Conservation (phyloP, 1,139 yeast species). For the Yarrowia galli region DNA sequence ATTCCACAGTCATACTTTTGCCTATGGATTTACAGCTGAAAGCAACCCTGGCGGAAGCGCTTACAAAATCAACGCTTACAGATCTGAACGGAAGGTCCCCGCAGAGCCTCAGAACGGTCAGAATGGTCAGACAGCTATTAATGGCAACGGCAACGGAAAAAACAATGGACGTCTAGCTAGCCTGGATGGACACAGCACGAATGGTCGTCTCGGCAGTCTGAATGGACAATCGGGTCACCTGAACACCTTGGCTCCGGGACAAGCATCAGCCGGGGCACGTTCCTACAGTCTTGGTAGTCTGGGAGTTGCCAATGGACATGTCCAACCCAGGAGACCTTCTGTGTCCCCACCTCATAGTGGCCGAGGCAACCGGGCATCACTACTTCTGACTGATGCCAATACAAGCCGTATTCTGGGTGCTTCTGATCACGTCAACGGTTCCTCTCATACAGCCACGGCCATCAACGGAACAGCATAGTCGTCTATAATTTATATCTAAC, state of each 20-base stretch:
- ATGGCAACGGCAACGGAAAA: no score
- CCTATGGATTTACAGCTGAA: constrained; percentile 1
- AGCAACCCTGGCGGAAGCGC: neutral
- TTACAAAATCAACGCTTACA: neutral
- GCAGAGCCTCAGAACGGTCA: neutral
- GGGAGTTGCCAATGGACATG: no score
- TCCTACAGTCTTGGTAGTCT: neutral
- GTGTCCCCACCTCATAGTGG: neutral
- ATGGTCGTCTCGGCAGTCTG: neutral
- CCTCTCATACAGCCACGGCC: neutral
- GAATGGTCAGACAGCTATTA: no score
- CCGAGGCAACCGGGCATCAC: neutral
- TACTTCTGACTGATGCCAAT: no score
- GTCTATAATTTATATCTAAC: no score
- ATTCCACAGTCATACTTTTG: neutral
- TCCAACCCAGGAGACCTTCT: neutral
- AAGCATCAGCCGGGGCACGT: neutral
- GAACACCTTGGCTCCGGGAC: neutral
- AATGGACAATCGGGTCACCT: neutral
- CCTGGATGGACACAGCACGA: neutral
- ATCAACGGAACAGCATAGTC: neutral
- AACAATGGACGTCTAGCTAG: neutral
- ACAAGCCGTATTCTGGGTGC: no score
- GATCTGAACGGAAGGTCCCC: neutral
- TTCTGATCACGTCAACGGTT: neutral